Evolutionary conservation across 2,329 filamentous ascomycete genomes (phyloP).

Genomic region (Xylariales sp.): DNA sequence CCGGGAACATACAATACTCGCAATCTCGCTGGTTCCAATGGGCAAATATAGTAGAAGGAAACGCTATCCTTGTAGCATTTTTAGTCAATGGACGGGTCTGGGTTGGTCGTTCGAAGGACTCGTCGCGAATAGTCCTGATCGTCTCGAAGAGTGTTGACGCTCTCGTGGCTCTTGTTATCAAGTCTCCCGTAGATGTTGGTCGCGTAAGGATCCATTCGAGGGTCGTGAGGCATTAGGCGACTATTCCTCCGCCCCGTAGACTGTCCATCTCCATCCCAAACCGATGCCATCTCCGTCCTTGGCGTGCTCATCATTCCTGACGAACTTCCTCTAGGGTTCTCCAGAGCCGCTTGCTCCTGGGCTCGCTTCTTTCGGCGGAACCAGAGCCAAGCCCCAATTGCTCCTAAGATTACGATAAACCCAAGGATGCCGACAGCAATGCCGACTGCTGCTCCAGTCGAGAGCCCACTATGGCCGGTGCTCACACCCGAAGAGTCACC

Average conservation of each 20-base stretch:
- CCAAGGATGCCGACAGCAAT: slow-evolving; percentile 24
- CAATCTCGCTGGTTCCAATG: too few species aligned
- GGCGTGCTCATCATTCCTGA: slow-evolving; percentile 41
- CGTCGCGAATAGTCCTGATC: slow-evolving; percentile 62
- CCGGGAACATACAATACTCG: too few species aligned
- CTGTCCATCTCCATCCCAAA: slow-evolving; percentile 30
- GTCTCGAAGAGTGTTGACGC: slow-evolving; percentile 58
- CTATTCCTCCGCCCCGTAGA: slow-evolving; percentile 47
- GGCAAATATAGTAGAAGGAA: too few species aligned
- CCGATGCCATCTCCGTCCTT: slow-evolving; percentile 37
- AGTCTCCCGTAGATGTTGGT: slow-evolving; percentile 50
- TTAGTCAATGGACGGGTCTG: too few species aligned
- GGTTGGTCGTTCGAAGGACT: slow-evolving; percentile 60
- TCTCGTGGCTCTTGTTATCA: slow-evolving; percentile 56
- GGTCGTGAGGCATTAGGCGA: slow-evolving; percentile 55
- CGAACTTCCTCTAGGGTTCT: slow-evolving; percentile 46
- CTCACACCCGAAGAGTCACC: slow-evolving; percentile 5
- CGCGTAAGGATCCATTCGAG: slow-evolving; percentile 58
- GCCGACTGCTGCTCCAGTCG: slow-evolving; percentile 22
- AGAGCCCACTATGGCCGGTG: slow-evolving; percentile 13
- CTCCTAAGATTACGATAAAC: slow-evolving; percentile 16
- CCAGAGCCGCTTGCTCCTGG: slow-evolving; percentile 36
- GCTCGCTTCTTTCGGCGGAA: slow-evolving; percentile 40
- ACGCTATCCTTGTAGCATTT: too few species aligned
- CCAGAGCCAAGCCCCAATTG: slow-evolving; percentile 34